A percentile compares a stretch with the other conserved stretches of the same genome.
phyloP scores from a whole-genome alignment of 768 basidiomycete species.

The Pulveroboletus frians region DNA sequence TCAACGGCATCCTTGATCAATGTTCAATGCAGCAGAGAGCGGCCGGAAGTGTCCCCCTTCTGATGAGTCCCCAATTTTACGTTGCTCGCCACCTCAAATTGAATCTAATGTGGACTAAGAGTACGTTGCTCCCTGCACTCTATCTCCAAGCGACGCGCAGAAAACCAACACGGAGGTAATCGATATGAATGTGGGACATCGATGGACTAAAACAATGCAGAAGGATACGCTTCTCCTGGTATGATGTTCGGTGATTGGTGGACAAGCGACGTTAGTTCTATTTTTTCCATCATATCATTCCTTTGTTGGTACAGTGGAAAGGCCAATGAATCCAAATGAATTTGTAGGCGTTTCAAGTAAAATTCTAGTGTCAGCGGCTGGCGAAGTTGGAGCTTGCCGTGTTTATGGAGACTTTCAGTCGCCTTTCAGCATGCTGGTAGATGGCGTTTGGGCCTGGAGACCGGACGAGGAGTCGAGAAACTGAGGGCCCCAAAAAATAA shows the following conservation, averaged over 20 bases:
- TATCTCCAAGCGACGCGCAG: conserved; percentile 16
- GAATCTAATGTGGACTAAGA: conserved; percentile 1
- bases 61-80: not conserved
- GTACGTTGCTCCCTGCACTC: conserved; percentile 1
- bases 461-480: not conserved
- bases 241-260: conserved; percentile 10
- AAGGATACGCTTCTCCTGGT: not conserved
- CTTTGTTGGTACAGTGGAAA: conserved; percentile 1
- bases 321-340: not conserved
- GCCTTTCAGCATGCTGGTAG: too few relatives aligned
- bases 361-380: too few relatives aligned
- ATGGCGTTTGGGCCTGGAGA: too few relatives aligned
- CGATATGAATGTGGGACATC: conserved; percentile 30
- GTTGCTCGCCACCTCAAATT: not conserved
- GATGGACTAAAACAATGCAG: conserved; percentile 9
- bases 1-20: conserved; percentile 12
- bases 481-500: conserved; percentile 1
- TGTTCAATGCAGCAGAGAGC: conserved; percentile 3
- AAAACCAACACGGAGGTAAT: conserved; percentile 48
- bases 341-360: too few relatives aligned
- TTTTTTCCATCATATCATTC: conserved; percentile 7
- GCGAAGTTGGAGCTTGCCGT: too few relatives aligned
- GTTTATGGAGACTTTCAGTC: too few relatives aligned
- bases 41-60: conserved; percentile 2
- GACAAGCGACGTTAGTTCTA: conserved; percentile 2